These are phyloP conservation scores for Nakaseomyces nivariensis DNA, from an alignment of 1,139 yeast species.

Conservation along the genomic window DNA sequence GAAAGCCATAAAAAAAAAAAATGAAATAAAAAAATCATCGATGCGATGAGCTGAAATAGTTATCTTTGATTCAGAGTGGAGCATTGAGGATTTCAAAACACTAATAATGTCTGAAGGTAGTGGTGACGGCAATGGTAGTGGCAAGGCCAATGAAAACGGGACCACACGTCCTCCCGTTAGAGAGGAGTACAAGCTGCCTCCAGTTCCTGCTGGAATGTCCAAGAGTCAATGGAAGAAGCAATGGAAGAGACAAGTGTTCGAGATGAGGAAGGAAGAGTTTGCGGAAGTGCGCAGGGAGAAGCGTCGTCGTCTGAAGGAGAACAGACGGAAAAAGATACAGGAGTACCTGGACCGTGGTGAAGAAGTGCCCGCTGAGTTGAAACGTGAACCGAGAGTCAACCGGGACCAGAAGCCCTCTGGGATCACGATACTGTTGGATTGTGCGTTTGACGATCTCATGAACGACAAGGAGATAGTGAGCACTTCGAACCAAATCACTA, in stretches of 20 bases:
- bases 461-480: constrained; percentile 68
- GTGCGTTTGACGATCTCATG: constrained; percentile 88
- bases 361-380: constrained; percentile 29
- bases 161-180: not conserved
- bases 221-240: constrained; percentile 73
- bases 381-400: constrained; percentile 31
- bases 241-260: constrained; percentile 51
- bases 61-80: too few species aligned
- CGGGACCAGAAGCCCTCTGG: constrained; percentile 37
- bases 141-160: too few species aligned
- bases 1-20: too few species aligned
- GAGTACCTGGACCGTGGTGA: constrained; percentile 31
- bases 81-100: too few species aligned
- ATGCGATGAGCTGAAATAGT: too few species aligned
- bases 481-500: constrained; percentile 66
- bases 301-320: constrained; percentile 35
- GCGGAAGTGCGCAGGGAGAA: constrained; percentile 44
- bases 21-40: too few species aligned
- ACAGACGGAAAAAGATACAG: constrained; percentile 31
- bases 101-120: too few species aligned
- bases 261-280: constrained; percentile 52
- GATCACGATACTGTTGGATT: constrained; percentile 60
- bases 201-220: constrained; percentile 74
- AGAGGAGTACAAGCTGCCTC: constrained; percentile 15
- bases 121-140: too few species aligned